Evolutionary conservation across 805 yeast genomes (phyloP).

Genomic region (Starmera dryadoides): DNA sequence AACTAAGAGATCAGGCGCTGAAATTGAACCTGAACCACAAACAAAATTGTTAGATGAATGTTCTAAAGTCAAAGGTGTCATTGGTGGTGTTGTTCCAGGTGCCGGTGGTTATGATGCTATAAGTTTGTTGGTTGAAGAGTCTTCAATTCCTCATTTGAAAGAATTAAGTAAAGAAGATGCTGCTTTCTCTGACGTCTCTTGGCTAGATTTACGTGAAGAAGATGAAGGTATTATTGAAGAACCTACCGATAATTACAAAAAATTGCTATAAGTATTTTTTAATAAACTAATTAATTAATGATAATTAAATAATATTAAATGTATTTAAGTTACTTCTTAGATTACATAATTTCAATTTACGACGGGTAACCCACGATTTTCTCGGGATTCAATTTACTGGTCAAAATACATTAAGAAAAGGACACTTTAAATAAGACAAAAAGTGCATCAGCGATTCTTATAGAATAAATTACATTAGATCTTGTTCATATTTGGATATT

Average conservation of each 20-base stretch:
- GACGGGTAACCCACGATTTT: too few species aligned
- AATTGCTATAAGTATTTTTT: neutral
- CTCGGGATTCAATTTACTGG: too few species aligned
- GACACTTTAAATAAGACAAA: too few species aligned
- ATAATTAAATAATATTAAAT: too few species aligned
- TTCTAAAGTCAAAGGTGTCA: conserved; percentile 55
- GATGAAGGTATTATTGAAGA: conserved; percentile 50
- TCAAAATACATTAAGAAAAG: too few species aligned
- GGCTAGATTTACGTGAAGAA: conserved; percentile 66
- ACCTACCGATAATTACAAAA: conserved; percentile 2
- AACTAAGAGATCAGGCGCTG: conserved; percentile 66
- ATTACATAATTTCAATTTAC: too few species aligned
- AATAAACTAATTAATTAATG: too few species aligned
- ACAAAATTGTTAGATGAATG: conserved; percentile 60
- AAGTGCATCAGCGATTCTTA: too few species aligned
- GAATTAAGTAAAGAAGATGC: conserved; percentile 18
- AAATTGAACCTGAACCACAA: conserved; percentile 81
- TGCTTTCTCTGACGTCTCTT: conserved; percentile 41
- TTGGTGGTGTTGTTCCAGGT: conserved; percentile 98
- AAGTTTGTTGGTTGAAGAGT: conserved; percentile 54
- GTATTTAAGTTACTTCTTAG: too few species aligned
- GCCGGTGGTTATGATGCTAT: conserved; percentile 98
- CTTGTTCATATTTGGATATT: too few species aligned
- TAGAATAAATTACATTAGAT: too few species aligned
- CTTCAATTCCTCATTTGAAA: conserved; percentile 28